Base-by-base conservation (phyloP, 345 rosid species). In the Capsella bursapastoris region DNA sequence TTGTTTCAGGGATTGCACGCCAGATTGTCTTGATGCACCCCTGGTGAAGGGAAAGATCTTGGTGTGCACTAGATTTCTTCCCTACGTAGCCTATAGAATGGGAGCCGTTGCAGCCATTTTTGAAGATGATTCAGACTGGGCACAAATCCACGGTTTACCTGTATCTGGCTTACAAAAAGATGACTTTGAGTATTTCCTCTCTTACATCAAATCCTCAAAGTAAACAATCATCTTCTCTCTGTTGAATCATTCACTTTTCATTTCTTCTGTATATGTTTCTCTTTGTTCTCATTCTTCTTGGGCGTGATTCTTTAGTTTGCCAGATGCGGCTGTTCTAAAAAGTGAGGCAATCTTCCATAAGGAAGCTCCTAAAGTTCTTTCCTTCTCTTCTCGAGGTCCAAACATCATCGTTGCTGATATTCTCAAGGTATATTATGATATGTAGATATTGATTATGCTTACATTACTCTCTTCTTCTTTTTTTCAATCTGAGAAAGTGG, bases 301-400 rank as follows among this genome's bases (percentile, higher is more conserved):
- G 6, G 27, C 8, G 37, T 50, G 37, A 3, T 45, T 49, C 55
- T 22, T 35, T 44, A 68, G 79, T 3, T 22, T 57, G 1, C 79
- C 80, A 31, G 22, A 4, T 35, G 84, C 68, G 12, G 22, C 61
- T 12, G 53, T 78, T 37, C 13, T 75, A 32, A 74, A 43, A 67
- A 78, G 75, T 49, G 75, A 71, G 45, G 18, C 43, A 10, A 38
- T 74, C 43, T 64, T 16, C 7, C 65, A 78, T 16, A 22, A 63
- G 11, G 25, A 6, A 13, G 78, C 82, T 34, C 84, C 82, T 16
- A 2, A 12, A 13, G 72, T 82, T 29, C 62, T 71, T 49, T 16
- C 66, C 7, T 82, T 78, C 75, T 82, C 84, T 35, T 78, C 78
- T 1, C 62, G 78, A 1, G 82, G 82, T 4, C 84, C 84, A 38